These are phyloP conservation scores for Xerocomellus chrysenteron DNA, from an alignment of 768 basidiomycete genomes.

Conservation along the genomic window DNA sequence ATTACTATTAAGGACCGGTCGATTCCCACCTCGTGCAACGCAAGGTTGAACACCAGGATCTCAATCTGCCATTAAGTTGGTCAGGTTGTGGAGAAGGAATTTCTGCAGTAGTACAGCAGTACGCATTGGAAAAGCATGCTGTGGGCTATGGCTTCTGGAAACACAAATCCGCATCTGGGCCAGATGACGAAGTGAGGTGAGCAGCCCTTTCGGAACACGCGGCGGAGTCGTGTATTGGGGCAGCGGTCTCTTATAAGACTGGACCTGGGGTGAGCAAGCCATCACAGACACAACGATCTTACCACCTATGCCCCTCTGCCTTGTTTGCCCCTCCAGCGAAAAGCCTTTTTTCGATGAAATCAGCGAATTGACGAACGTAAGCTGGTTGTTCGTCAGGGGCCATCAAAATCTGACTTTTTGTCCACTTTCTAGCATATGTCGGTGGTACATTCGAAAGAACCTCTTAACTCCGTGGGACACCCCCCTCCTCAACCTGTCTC, in stretches of 20 bases:
- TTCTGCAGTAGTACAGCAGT: not conserved
- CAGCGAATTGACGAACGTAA: constrained; percentile 19
- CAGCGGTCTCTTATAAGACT: constrained; percentile 32
- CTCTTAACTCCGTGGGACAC: not conserved
- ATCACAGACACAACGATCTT: constrained; percentile 17
- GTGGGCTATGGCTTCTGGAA: constrained; percentile 20
- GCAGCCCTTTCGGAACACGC: constrained; percentile 28
- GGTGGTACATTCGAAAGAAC: constrained; percentile 10
- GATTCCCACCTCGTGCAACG: constrained; percentile 2
- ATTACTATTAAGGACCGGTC: constrained; percentile 15
- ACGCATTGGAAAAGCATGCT: constrained; percentile 28
- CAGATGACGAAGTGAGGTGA: constrained; percentile 25
- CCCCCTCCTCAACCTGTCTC: constrained; percentile 3
- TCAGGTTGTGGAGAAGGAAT: constrained; percentile 8
- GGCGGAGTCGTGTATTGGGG: constrained; percentile 34
- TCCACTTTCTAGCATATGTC: constrained; percentile 23
- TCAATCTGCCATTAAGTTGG: not conserved
- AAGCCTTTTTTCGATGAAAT: constrained; percentile 24
- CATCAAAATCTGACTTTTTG: constrained; percentile 4
- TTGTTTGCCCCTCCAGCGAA: constrained; percentile 22
- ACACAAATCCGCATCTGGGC: constrained; percentile 23
- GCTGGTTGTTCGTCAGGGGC: not conserved
- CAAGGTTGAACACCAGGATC: not conserved
- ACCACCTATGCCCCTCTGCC: constrained; percentile 24
- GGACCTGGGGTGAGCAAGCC: constrained; percentile 11